Base-by-base conservation (phyloP, 2,329 filamentous ascomycete species). In the Arthroderma uncinatum region DNA sequence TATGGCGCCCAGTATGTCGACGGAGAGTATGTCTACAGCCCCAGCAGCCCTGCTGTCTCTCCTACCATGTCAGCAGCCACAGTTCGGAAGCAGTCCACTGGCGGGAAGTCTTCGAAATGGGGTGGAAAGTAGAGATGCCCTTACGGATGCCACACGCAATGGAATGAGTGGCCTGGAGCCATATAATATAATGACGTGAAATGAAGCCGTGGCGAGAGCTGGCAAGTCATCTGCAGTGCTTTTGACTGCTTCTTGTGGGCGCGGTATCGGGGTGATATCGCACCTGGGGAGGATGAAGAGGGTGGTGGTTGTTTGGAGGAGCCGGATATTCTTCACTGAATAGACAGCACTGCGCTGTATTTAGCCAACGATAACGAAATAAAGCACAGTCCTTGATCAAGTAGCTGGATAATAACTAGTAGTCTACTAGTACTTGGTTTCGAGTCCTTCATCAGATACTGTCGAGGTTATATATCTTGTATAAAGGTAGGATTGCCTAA, bases 1-100 rank as follows among this genome's bases (percentile, higher is more conserved):
- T 90, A 87, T 68, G 90, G 89, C 67, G 92, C 90, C 30, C 81
- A 88, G 70, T 97, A 97, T 73, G 87, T 96, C 62, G 89, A 97
- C 70, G 93, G 91, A 73, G 92, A 96, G 77, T 96, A 96, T 76
- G 79, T 95, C 71, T 94, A 90, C 79, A 79, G 65, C 54, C 21
- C 44, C 7, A 71, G 70, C 54, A 60, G 57, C 54, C 59, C 61
- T 23, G 57, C 57, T 42, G 61, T 60, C 2, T 64, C 67, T 39
- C 61, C 68, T 25, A 67, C 65, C 53, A 70, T 69, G 9, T 69
- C 71, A 2, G 66, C 68, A 23, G 68, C 70, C 33, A 68, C 70
- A 16, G 66, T 71, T 56, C 71, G 70, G 40, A 74, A 73, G 58
- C 65, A 72, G 36, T 73, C 69, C 1, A 71, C 68, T 2, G 70